Base-by-base conservation (phyloP, 345 rosid species). In the Rhodomyrtus tomentosa region DNA sequence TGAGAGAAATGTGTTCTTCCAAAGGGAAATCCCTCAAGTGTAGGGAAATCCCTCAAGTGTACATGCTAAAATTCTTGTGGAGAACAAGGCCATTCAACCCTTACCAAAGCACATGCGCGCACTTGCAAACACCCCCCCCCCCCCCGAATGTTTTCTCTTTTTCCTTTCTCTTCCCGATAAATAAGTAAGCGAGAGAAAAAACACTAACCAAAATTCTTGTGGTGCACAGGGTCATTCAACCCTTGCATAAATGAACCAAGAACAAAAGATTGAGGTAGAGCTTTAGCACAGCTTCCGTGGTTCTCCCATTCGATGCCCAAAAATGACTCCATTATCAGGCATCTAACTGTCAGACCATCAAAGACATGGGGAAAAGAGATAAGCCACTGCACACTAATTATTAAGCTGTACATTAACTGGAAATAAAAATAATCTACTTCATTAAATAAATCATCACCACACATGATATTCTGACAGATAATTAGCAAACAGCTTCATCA, bases 291-390 rank as follows among this genome's bases (percentile, higher is more conserved):
- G 68, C 89, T 88, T 83, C 92, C 90, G 84, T 91, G 92, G 53
- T 86, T 92, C 85, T 36, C 87, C 98, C 98, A 96, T 55, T 93
- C 91, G 11, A 96, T 91, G 59, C 92, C 93, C 89, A 93, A 82
- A 92, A 96, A 96, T 16, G 98, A 96, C 86, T 95, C 94, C 98
- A 96, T 89, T 88, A 95, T 91, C 90, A 95, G 91, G 95, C 98
- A 93, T 92, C 99, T 93, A 85, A 96, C 99, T 96, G 95, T 36
- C 79, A 68, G 36, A 68, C 21, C 79, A 68, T 36, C 79, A 36
- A 68, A 18, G 79, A 62, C 1, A 38, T 7, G 6, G 25, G 40
- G 79, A 68, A 68, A 32, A 29, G 27, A 84, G 81, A 81, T 85
- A 81, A 85, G 59, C 62, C 16, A 59, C 59, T 50, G 10, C 45